phyloP scores from a whole-genome alignment of 2,329 filamentous ascomycete species.

The Tolypocladium ophioglossoides region DNA sequence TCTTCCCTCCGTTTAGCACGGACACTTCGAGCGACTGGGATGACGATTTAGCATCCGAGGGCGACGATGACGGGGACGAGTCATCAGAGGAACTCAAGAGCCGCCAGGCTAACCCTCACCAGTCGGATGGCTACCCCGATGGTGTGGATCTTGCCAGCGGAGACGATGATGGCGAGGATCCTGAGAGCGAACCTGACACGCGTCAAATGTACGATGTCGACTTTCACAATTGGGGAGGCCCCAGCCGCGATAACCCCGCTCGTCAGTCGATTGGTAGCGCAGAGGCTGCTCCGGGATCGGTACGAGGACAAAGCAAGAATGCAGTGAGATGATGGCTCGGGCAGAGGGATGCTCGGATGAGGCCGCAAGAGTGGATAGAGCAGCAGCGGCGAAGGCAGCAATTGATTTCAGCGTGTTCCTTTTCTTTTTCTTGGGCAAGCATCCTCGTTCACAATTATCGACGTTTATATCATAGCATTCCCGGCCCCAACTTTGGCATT shows the following conservation, averaged over 20 bases:
- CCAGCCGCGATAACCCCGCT: not conserved
- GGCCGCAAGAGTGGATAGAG: slow-evolving; percentile 26
- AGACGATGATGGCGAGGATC: slow-evolving; percentile 31
- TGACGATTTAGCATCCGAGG: slow-evolving; percentile 14
- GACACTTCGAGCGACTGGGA: slow-evolving; percentile 25
- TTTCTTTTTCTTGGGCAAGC: not conserved
- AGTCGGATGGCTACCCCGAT: slow-evolving; percentile 30
- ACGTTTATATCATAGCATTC: not conserved
- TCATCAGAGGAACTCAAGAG: slow-evolving; percentile 21
- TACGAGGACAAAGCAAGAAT: slow-evolving; percentile 19
- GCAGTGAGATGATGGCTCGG: slow-evolving; percentile 14
- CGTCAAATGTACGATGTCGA: slow-evolving; percentile 19
- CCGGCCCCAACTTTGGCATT: not conserved
- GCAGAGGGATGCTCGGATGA: slow-evolving; percentile 24
- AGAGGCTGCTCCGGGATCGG: slow-evolving; percentile 20
- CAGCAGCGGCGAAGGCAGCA: slow-evolving; percentile 22
- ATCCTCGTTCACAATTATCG: not conserved
- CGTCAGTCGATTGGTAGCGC: slow-evolving; percentile 19
- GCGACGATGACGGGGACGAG: slow-evolving; percentile 16
- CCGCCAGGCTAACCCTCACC: slow-evolving; percentile 23
- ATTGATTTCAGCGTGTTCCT: not conserved
- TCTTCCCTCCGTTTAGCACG: slow-evolving; percentile 36
- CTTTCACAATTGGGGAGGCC: not conserved
- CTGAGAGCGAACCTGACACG: slow-evolving; percentile 20
- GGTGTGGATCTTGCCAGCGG: slow-evolving; percentile 28